Evolutionary conservation across 495 filamentous ascomycete genomes (phyloP).

Genomic region (Daldinia loculata): DNA sequence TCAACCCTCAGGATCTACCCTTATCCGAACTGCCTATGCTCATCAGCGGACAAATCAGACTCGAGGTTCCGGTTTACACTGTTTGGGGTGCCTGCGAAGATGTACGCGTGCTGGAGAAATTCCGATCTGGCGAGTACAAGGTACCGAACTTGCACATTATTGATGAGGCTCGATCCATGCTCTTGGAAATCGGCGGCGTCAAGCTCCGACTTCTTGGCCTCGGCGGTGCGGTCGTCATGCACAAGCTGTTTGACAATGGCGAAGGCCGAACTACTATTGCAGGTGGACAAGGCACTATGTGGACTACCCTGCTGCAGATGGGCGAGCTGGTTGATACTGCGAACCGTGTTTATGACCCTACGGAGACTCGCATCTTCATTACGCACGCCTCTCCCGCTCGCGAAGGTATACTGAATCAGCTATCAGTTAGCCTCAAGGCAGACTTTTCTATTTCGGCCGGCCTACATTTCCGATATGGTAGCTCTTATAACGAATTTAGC

Average conservation of each 20-base stretch:
- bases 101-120: constrained; percentile 97
- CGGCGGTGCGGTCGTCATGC: constrained; percentile 98
- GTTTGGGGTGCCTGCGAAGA: constrained; percentile 99
- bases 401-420: constrained; percentile 96
- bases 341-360: constrained; percentile 96
- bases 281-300: constrained; percentile 99
- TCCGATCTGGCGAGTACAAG: constrained; percentile 97
- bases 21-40: constrained; percentile 95
- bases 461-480: constrained; percentile 98
- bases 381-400: constrained; percentile 97
- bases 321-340: constrained; percentile 98
- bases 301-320: constrained; percentile 98
- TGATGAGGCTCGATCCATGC: constrained; percentile 93
- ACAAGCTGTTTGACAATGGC: constrained; percentile 99
- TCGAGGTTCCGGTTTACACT: constrained; percentile 97
- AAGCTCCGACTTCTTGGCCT: constrained; percentile 94
- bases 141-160: constrained; percentile 97
- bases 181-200: constrained; percentile 93
- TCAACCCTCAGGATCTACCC: constrained; percentile 79
- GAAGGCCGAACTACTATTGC: constrained; percentile 98
- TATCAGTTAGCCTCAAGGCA: constrained; percentile 96
- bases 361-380: constrained; percentile 96
- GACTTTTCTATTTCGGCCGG: constrained; percentile 98
- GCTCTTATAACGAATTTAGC: constrained; percentile 99
- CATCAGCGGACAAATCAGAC: constrained; percentile 83